Evolutionary conservation across 1,139 yeast genomes (phyloP), one percentile per base, ranked within the genome.

Genomic region (Sugiyamaella xylanicola): DNA sequence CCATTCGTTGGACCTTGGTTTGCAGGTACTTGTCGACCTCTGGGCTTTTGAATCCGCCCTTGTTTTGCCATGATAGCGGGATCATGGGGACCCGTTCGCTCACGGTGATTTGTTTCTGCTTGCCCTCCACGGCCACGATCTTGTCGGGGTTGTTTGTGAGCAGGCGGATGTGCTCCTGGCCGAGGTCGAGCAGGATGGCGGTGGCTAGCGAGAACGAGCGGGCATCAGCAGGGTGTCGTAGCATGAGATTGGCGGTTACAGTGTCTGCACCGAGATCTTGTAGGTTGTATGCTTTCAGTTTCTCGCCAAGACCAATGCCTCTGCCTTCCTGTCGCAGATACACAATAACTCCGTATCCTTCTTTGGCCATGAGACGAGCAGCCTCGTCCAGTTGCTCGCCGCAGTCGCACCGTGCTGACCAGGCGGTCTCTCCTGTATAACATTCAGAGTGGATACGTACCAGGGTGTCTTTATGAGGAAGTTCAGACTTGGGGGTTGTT

Each of bases 361-460:
- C 78, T 54, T 80, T 76, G 3, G 96, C 96, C 92, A 95, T 93
- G 46, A 88, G 74, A 60, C 95, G 80, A 7, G 98, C 99, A 1
- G 99, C 98, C 72, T 95, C 97, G 72, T 93, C 97, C 65, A 95
- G 88, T 75, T 95, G 99, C 72, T 95, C 99, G 13, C 99, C 99
- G 73, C 99, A 95, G 72, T 95, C 99, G 72, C 99, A 95, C 54
- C 99, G 81, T 1, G 99, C 98, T 57, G 95, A 85, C 97, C 99
- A 95, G 11, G 98, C 98, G 1, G 97, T 93, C 70, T 95, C 99
- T 5, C 99, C 99, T 0, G 99, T 95, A 74, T 93, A 95, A 72
- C 99, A 95, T 70, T 95, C 99, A 4, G 96, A 88, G 69, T 95
- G 99, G 62, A 95, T 91, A 60, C 99, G 80, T 62, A 86, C 83